Evolutionary conservation across 2,329 filamentous ascomycete genomes (phyloP).

Genomic region (Xylaria sp.): DNA sequence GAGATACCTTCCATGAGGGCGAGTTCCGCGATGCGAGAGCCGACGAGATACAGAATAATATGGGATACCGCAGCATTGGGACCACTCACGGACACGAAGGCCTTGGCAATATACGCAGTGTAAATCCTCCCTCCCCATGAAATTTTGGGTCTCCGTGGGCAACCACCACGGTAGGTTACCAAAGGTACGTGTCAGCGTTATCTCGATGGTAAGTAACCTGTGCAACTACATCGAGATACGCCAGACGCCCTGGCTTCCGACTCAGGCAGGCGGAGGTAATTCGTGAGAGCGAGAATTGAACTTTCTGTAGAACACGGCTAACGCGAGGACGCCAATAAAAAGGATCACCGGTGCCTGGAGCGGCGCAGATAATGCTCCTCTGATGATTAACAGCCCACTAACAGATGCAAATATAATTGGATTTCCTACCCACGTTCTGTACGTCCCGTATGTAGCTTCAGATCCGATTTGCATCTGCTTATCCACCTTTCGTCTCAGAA

Average conservation of each 20-base stretch:
- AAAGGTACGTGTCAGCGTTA: slow-evolving; percentile 20
- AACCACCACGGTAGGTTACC: slow-evolving; percentile 31
- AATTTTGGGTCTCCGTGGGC: slow-evolving; percentile 25
- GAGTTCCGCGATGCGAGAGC: slow-evolving; percentile 39
- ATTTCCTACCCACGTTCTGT: slow-evolving; percentile 44
- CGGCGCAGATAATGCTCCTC: slow-evolving; percentile 44
- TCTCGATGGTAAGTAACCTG: slow-evolving; percentile 29
- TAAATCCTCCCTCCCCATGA: slow-evolving; percentile 34
- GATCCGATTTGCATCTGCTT: slow-evolving; percentile 31
- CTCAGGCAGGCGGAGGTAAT: slow-evolving; percentile 36
- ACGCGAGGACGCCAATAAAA: slow-evolving; percentile 43
- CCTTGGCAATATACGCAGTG: slow-evolving; percentile 31
- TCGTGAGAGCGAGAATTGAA: slow-evolving; percentile 41
- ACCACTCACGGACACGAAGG: slow-evolving; percentile 39
- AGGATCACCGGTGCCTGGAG: slow-evolving; percentile 46
- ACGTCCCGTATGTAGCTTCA: slow-evolving; percentile 37
- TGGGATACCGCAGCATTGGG: slow-evolving; percentile 37
- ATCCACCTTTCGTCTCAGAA: slow-evolving; percentile 40
- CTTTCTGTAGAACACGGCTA: slow-evolving; percentile 42
- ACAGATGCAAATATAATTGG: slow-evolving; percentile 44
- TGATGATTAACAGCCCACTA: slow-evolving; percentile 44
- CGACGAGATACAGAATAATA: slow-evolving; percentile 39
- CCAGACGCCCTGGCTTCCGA: slow-evolving; percentile 35
- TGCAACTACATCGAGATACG: slow-evolving; percentile 23
- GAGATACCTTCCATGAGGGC: slow-evolving; percentile 32